Evolutionary conservation across 352 stramenopile species (phyloP).

Genomic region (Peronospora belbahrii): DNA sequence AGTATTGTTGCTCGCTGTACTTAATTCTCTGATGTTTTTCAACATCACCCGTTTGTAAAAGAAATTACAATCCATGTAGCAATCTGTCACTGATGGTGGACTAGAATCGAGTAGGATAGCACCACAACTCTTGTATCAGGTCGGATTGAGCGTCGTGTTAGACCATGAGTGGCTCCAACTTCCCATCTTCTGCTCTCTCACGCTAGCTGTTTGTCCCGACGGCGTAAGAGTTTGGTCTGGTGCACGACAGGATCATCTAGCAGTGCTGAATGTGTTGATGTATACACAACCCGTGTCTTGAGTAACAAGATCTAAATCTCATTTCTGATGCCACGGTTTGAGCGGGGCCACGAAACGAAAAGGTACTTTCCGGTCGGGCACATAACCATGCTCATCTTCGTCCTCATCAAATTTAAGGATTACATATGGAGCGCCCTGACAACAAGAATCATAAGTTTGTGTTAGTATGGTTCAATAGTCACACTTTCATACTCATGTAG

Average conservation of each 20-base stretch:
- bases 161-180: not conserved
- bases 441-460: slow-evolving; percentile 1
- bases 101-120: not conserved
- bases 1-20: slow-evolving; percentile 3
- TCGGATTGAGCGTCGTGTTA: not conserved
- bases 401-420: slow-evolving; percentile 98
- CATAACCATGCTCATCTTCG: slow-evolving; percentile 87
- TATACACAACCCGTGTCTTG: not conserved
- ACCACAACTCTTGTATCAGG: not conserved
- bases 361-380: slow-evolving; percentile 89
- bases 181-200: not conserved
- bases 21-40: slow-evolving; percentile 36
- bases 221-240: not conserved
- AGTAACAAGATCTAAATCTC: slow-evolving; percentile 4
- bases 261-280: not conserved
- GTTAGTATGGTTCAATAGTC: slow-evolving; percentile 7
- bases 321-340: slow-evolving; percentile 46
- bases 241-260: not conserved
- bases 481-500: not conserved
- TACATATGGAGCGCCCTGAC: slow-evolving; percentile 82
- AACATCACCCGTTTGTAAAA: slow-evolving; percentile 34
- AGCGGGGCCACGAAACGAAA: slow-evolving; percentile 91
- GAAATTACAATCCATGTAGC: slow-evolving; percentile 3
- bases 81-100: not conserved
- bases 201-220: not conserved